phyloP scores from a whole-genome alignment of 2,329 filamentous ascomycete species.

The Chalara sp. region DNA sequence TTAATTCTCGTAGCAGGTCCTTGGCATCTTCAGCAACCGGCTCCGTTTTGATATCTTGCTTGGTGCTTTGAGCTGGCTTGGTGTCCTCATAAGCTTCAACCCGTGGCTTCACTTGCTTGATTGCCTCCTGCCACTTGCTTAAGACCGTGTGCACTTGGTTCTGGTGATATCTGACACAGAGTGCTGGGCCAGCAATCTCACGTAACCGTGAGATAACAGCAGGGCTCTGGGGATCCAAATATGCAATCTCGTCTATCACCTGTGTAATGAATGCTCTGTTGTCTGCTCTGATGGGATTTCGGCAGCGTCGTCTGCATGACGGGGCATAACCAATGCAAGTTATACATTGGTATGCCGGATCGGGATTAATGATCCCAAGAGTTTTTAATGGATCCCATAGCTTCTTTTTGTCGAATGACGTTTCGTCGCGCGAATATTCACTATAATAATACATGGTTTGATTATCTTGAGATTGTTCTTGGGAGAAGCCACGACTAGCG shows the following conservation, averaged over 20 bases:
- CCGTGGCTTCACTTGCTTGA: conserved; percentile 3
- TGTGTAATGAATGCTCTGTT: conserved; percentile 7
- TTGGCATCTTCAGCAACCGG: background rate
- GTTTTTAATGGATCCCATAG: conserved; percentile 13
- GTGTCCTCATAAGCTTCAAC: background rate
- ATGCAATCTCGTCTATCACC: conserved; percentile 12
- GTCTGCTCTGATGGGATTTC: conserved; percentile 5
- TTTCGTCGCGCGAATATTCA: background rate
- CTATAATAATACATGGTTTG: background rate
- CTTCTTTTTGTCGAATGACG: conserved; percentile 3
- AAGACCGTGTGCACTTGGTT: conserved; percentile 8
- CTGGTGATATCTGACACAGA: conserved; percentile 13
- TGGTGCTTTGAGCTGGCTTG: background rate
- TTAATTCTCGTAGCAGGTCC: conserved; percentile 1
- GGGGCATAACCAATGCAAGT: conserved; percentile 14
- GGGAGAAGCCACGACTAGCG: too few relatives aligned
- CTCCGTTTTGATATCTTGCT: background rate
- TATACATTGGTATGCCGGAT: conserved; percentile 3
- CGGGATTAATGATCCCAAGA: conserved; percentile 12
- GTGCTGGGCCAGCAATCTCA: conserved; percentile 6
- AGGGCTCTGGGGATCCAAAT: conserved; percentile 6
- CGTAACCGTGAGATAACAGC: conserved; percentile 4
- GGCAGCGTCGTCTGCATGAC: conserved; percentile 12
- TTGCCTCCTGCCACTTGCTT: conserved; percentile 7
- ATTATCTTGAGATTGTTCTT: too few relatives aligned